Evolutionary conservation across 176 grass and related monocot species (phyloP), one percentile per base, ranked within the genome.

Genomic region (Saccharum spontaneum): DNA sequence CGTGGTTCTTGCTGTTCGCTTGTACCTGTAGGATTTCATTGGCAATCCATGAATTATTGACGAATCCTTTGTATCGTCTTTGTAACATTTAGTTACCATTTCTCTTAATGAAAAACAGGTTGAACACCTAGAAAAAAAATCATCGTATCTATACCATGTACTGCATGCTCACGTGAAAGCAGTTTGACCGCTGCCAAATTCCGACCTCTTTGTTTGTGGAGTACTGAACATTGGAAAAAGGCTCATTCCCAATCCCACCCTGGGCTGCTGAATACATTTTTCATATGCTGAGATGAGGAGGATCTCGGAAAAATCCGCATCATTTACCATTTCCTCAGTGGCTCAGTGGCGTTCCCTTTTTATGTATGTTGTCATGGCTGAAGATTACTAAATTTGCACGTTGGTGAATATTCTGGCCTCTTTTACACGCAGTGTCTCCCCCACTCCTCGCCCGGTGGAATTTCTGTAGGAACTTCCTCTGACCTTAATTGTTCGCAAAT

Each of bases 341-440:
- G 49, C 63, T 45, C 60, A 28, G 11, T 38, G 24, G 36, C 16
- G 3, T 8, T 1, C 43, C 28, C 7, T 45, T 45, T 80, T 60
- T 52, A 33, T 48, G 68, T 22, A 65, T 75, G 60, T 37, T 69
- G 61, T 69, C 36, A 76, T 68, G 48, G 59, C 3, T 10, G 23
- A 26, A n/a, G n/a, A 70, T 85, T 71, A 65, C 73, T 40, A 73
- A 54, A 57, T 14, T 31, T 71, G 7, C 5, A 71, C n/a, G 24
- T 57, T 26, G 22, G 63, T 75, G 85, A 74, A 75, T 75, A 87
- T 81, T 87, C 85, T 45, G 16, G 60, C 23, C 60, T 23, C 85
- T 34, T 77, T 82, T 65, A 0, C 60, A 59, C 61, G 65, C 11
- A 50, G 48, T 17, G 31, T 71, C 55, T 36, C 31, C 14, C 54